Evolutionary conservation across 441 rosid species (phyloP), one percentile per base, ranked within the genome.

Genomic region (Breynia disticha): DNA sequence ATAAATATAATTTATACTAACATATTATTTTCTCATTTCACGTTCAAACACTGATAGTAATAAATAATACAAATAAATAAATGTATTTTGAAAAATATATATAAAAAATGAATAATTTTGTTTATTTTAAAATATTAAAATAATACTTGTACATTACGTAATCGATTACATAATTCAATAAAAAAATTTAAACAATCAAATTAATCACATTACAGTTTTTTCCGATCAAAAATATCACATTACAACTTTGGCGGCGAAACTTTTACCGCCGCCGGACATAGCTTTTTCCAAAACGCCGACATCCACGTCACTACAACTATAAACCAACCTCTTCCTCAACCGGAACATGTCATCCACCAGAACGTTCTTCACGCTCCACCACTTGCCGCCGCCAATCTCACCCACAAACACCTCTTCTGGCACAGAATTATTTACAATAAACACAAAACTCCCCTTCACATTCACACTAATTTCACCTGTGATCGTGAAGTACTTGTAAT

Each of bases 221-320:
- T n/a, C n/a, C n/a, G n/a, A n/a, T n/a, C n/a, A n/a, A 24, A 24
- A 24, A 24, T 24, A 24, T 24, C 32, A 24, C 32, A 24, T 2
- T 24, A 7, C 32, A 24, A 24, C 32, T 51, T 51, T 60, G 19
- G 57, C 55, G 1, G 62, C 17, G 50, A 75, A 76, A 24, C 59
- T 19, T 19, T 60, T 37, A 14, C 48, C 55, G 18, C 60, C 62
- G 11, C 55, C 16, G 28, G 22, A 52, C 57, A 56, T 44, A 20
- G 84, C 90, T 49, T 45, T 50, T 7, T 66, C 68, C 61, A 85
- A 59, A 70, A 78, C 79, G 20, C 54, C 60, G 54, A 85, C 41
- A 18, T 63, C 54, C 16, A 85, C 79, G 28, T 63, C 46, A 9
- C 79, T 68, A 48, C 85, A 70, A 47, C 83, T 63, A 28, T 68